These are phyloP conservation scores for Picea sitchensis DNA, from an alignment of 75 land plant species.

Conservation along the genomic window DNA sequence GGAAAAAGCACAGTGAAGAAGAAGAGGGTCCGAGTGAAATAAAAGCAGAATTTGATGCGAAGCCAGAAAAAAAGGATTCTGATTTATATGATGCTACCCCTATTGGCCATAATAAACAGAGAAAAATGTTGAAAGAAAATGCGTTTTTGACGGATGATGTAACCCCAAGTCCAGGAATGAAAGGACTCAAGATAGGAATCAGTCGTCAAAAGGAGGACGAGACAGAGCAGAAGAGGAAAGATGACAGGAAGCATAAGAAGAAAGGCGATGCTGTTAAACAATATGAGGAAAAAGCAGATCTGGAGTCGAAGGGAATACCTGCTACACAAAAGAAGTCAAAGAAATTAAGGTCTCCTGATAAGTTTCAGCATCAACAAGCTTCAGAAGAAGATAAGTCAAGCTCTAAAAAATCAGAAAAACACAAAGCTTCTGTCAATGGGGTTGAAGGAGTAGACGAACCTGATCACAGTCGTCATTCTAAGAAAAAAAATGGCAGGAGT, in stretches of 20 bases:
- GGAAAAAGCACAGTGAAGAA: not conserved
- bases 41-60: not conserved
- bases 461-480: not conserved
- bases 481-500: not conserved
- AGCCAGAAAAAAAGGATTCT: not conserved
- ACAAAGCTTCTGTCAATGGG: not conserved
- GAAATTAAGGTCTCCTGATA: not conserved
- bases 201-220: not conserved
- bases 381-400: too few species aligned
- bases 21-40: not conserved
- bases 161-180: not conserved
- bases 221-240: not conserved
- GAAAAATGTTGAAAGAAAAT: not conserved
- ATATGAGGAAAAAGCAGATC: not conserved
- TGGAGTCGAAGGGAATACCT: not conserved
- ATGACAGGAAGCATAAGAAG: not conserved
- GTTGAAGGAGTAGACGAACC: not conserved
- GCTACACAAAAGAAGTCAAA: not conserved
- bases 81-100: not conserved
- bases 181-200: not conserved
- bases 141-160: not conserved
- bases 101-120: not conserved
- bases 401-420: not conserved
- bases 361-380: not conserved
- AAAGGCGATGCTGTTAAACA: not conserved